Conservation (phyloP, 192 early-diverging fungal species). For the Backusella mclennaniae region DNA sequence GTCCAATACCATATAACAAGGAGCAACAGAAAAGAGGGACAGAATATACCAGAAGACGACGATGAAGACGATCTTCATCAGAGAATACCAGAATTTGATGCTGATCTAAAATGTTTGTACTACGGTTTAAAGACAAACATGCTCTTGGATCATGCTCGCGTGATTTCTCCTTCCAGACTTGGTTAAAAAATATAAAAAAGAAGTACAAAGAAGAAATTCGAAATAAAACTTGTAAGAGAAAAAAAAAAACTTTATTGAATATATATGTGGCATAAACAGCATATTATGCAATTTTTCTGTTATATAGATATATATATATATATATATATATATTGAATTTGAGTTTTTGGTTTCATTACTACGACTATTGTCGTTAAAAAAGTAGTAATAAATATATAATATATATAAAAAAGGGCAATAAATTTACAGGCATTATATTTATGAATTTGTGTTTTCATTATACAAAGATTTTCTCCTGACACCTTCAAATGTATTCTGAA, state of each 20-base stretch:
- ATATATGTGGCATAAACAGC: background rate
- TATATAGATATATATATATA: background rate
- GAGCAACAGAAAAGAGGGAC: slow-evolving; percentile 5
- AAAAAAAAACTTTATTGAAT: background rate
- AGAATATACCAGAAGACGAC: slow-evolving; percentile 12
- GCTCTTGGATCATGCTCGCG: slow-evolving; percentile 66
- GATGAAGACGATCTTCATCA: slow-evolving; percentile 16
- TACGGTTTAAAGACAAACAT: slow-evolving; percentile 64
- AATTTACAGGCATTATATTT: background rate
- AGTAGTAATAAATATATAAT: background rate
- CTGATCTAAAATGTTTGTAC: slow-evolving; percentile 63
- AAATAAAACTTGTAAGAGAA: background rate
- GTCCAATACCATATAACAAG: slow-evolving; percentile 33
- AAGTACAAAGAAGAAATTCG: background rate
- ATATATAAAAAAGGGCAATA: background rate
- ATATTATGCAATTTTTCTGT: background rate
- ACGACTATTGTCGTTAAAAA: background rate
- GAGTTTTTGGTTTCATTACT: background rate
- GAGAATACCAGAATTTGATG: slow-evolving; percentile 66
- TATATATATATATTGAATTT: background rate
- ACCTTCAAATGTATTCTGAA: slow-evolving; percentile 37
- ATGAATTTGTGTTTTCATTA: slow-evolving; percentile 12
- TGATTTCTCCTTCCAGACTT: slow-evolving; percentile 51
- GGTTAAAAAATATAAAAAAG: slow-evolving; percentile 13
- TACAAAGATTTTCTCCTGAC: slow-evolving; percentile 37